These are phyloP conservation scores for Ophiosphaerella herpotricha DNA, from an alignment of 2,329 filamentous ascomycete genomes.

Conservation along the genomic window DNA sequence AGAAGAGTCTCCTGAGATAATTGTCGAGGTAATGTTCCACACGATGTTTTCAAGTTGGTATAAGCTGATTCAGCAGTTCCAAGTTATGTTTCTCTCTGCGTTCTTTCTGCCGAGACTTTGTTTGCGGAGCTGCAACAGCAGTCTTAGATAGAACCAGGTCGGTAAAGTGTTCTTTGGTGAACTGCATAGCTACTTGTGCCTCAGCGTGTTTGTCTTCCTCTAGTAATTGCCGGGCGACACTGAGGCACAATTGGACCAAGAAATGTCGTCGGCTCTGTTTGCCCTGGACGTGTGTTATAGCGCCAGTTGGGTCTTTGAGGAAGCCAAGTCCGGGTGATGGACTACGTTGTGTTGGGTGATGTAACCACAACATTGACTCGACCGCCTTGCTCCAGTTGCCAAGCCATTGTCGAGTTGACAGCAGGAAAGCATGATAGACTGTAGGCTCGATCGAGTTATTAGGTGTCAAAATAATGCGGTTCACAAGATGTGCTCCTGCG, in stretches of 20 bases:
- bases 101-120: constrained; percentile 3
- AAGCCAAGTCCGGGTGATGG: constrained; percentile 27
- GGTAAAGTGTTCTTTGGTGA: constrained; percentile 36
- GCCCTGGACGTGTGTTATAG: constrained; percentile 11
- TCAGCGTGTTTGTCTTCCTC: constrained; percentile 34
- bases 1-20: too few species aligned
- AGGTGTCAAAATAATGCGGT: constrained; percentile 24
- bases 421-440: constrained; percentile 32
- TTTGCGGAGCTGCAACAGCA: constrained; percentile 2
- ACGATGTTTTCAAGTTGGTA: constrained; percentile 19
- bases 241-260: constrained; percentile 37
- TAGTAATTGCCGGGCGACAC: constrained; percentile 34
- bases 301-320: constrained; percentile 28
- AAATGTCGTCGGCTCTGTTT: constrained; percentile 21
- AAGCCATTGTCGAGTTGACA: constrained; percentile 28
- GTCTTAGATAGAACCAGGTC: constrained; percentile 32
- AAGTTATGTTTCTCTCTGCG: constrained; percentile 26
- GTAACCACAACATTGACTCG: constrained; percentile 34
- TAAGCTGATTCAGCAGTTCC: constrained; percentile 31
- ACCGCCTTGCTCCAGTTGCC: constrained; percentile 25
- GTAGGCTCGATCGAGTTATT: constrained; percentile 9
- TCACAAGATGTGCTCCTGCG: constrained; percentile 31
- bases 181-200: constrained; percentile 36
- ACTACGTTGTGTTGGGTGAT: constrained; percentile 31
- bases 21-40: background rate